Percentiles rank a stretch among this genome's conserved stretches.
Conservation (phyloP, 75 land plant species). For the Picea glauca region DNA sequence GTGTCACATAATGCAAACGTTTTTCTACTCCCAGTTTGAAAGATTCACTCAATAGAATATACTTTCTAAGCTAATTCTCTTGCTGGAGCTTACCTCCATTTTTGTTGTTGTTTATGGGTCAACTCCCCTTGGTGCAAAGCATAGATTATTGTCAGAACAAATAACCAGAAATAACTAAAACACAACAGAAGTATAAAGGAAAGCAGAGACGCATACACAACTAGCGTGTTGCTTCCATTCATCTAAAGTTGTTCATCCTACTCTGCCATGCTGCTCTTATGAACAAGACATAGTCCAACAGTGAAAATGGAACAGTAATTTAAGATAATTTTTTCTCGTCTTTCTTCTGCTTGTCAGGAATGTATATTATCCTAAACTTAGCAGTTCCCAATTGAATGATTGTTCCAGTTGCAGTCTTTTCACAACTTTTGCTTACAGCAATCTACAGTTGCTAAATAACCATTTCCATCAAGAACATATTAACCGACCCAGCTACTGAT, state of each 20-base stretch:
- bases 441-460: not conserved
- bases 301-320: not conserved
- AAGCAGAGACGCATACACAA: not conserved
- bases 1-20: not conserved
- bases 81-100: not conserved
- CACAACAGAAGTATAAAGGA: not conserved
- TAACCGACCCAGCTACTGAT: not conserved
- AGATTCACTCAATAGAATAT: not conserved
- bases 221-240: not conserved
- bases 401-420: not conserved
- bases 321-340: not conserved
- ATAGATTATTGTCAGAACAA: not conserved
- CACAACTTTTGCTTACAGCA: not conserved
- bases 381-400: no score
- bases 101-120: not conserved
- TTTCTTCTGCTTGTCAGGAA: no score
- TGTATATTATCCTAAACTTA: no score
- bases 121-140: not conserved
- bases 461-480: not conserved
- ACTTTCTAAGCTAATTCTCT: not conserved
- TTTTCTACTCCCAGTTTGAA: not conserved
- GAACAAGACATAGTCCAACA: no score
- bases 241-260: no score
- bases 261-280: no score
- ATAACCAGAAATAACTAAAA: not conserved